phyloP scores from a whole-genome alignment of 345 rosid genomes.

The Erodium maritimum region DNA sequence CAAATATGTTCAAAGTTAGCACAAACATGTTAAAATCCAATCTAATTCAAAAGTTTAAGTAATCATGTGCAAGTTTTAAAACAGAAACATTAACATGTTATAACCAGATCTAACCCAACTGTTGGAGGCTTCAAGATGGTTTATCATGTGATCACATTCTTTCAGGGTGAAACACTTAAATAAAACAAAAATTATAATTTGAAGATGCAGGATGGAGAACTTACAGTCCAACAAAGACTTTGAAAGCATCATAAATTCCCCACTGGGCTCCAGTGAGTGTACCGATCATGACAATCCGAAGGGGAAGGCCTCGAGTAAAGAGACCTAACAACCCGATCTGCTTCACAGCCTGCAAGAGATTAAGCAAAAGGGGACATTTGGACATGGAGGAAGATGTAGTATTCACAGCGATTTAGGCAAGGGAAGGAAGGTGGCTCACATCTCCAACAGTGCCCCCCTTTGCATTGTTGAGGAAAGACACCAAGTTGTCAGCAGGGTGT shows the following conservation, averaged over 20 bases:
- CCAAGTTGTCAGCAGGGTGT: slow-evolving; percentile 93
- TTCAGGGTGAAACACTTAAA: no score
- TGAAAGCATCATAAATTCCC: no score
- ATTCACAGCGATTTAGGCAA: not conserved
- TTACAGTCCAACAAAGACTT: slow-evolving; percentile 29
- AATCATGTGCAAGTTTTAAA: no score
- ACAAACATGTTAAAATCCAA: no score
- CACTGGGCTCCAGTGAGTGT: slow-evolving; percentile 33
- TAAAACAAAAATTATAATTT: no score
- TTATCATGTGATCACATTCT: no score
- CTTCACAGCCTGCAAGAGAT: slow-evolving; percentile 6
- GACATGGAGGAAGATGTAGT: not conserved
- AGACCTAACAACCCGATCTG: slow-evolving; percentile 27
- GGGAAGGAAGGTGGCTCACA: slow-evolving; percentile 26
- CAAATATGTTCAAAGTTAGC: not conserved
- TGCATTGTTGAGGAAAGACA: slow-evolving; percentile 90
- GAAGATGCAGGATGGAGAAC: not conserved
- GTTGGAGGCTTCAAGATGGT: no score
- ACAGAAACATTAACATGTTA: no score
- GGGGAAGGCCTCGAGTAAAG: slow-evolving; percentile 29
- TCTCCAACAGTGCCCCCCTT: slow-evolving; percentile 80
- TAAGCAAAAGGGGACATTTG: not conserved
- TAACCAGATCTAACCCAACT: no score
- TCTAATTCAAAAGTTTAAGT: no score
- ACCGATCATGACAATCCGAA: slow-evolving; percentile 31